Percentiles rank a stretch among this genome's conserved stretches.
Conservation (phyloP, 2,329 filamentous ascomycete species). For the Trichoderma arundinaceum region DNA sequence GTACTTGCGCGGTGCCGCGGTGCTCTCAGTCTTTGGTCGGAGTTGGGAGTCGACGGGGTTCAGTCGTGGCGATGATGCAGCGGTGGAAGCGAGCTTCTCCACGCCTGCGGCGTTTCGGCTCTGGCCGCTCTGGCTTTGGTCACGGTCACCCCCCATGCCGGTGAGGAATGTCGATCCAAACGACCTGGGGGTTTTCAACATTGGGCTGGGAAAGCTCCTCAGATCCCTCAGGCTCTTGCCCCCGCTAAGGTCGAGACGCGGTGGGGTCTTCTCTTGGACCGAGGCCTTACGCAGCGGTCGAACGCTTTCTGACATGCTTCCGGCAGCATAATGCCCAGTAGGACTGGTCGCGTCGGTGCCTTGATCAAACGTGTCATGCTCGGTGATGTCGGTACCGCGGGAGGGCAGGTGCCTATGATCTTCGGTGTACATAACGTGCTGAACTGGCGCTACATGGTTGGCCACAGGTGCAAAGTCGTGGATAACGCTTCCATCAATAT, state of each 20-base stretch:
- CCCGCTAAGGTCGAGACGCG: conserved; percentile 62
- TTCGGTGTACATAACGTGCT: conserved; percentile 43
- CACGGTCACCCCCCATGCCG: conserved; percentile 54
- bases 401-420: conserved; percentile 68
- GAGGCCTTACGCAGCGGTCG: conserved; percentile 69
- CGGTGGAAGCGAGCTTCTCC: conserved; percentile 86
- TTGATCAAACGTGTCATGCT: conserved; percentile 72
- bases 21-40: conserved; percentile 34
- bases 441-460: conserved; percentile 52
- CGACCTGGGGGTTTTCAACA: conserved; percentile 72
- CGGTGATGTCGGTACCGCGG: conserved; percentile 80
- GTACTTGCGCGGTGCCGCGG: conserved; percentile 43
- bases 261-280: conserved; percentile 33
- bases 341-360: conserved; percentile 77
- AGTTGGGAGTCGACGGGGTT: conserved; percentile 51
- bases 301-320: conserved; percentile 77
- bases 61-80: conserved; percentile 74
- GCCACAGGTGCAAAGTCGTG: conserved; percentile 60
- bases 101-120: conserved; percentile 69
- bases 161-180: conserved; percentile 77
- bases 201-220: conserved; percentile 62
- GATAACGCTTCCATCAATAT: conserved; percentile 51
- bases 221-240: conserved; percentile 63
- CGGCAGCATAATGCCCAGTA: conserved; percentile 61
- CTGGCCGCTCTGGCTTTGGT: conserved; percentile 50